Evolutionary conservation across 148 eudicot genomes (phyloP), one percentile per base, ranked within the genome.

Genomic region (Rhododendron ovatum): DNA sequence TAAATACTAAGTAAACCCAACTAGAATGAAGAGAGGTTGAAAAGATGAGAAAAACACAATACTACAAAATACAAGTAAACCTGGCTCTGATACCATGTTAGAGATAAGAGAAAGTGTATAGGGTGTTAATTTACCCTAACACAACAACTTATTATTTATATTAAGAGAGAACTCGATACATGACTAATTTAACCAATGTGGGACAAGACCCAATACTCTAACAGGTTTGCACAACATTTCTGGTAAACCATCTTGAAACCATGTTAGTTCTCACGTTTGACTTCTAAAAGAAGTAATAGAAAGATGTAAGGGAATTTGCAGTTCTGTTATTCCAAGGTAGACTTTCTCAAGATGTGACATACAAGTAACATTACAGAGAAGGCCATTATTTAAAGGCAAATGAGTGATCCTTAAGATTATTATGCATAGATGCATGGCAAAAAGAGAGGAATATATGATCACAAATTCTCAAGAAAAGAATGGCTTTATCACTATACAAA

Each of bases 11-110:
- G 30, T 17, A 18, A 55, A 43, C 7, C n/a, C 6, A 84, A 69
- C 59, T 5, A 69, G 30, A 47, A 67, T 71, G 61, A 73, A 28
- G 10, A 71, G 15, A 11, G 1, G 48, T 28, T 9, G 18, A 84
- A 53, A 71, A 83, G 78, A 48, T 28, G 73, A 73, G 47, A 84
- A 84, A 73, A 3, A 84, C 33, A 33, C 43, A 41, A 65, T n/a
- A 20, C 28, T 39, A 30, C 76, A 61, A 26, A 61, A 24, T 2
- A 30, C 84, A 41, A 84, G 28, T 47, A 47, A 28, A 69, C 10
- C 41, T 41, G 45, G 45, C 7, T 41, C 8, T 41, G 7, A 41
- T 41, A 41, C 45, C 45, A 6, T 41, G 45, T 41, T 7, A 0
- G 45, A 41, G 45, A 41, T 41, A 41, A 41, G 45, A 41, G 7